Conservation (phyloP, 108 stramenopile genomes). For the Cyclotella baltica region DNA sequence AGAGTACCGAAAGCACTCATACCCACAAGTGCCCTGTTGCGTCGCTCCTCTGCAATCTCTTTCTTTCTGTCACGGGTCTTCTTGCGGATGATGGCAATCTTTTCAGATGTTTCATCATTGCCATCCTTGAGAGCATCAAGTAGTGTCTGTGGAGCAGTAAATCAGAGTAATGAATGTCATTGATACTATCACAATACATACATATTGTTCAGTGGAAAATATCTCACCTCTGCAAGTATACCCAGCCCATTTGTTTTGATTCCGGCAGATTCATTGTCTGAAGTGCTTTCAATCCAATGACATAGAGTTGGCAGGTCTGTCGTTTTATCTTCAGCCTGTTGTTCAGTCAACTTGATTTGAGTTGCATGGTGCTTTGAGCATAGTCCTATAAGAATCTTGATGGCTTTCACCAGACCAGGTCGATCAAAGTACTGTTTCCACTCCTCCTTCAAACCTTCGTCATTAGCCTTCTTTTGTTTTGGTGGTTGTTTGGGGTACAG, state of each 20-base stretch:
- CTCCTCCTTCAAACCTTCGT: slow-evolving; percentile 23
- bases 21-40: slow-evolving; percentile 69
- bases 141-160: slow-evolving; percentile 45
- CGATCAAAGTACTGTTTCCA: slow-evolving; percentile 73
- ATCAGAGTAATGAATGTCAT: neutral
- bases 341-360: slow-evolving; percentile 32
- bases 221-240: slow-evolving; percentile 65
- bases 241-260: slow-evolving; percentile 70
- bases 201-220: neutral
- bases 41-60: slow-evolving; percentile 78
- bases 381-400: slow-evolving; percentile 75
- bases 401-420: slow-evolving; percentile 64
- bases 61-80: slow-evolving; percentile 82
- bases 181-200: neutral
- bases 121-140: slow-evolving; percentile 71
- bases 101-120: slow-evolving; percentile 47
- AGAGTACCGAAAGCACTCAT: slow-evolving; percentile 64
- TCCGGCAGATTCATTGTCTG: slow-evolving; percentile 59
- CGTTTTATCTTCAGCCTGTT: neutral
- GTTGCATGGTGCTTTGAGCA: slow-evolving; percentile 65
- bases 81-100: slow-evolving; percentile 52
- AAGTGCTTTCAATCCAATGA: slow-evolving; percentile 90
- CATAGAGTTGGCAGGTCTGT: slow-evolving; percentile 57
- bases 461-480: neutral
- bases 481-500: slow-evolving; percentile 60